Evolutionary conservation across 2,329 filamentous ascomycete species (phyloP).

Genomic region (Colletotrichum orchidophilum): DNA sequence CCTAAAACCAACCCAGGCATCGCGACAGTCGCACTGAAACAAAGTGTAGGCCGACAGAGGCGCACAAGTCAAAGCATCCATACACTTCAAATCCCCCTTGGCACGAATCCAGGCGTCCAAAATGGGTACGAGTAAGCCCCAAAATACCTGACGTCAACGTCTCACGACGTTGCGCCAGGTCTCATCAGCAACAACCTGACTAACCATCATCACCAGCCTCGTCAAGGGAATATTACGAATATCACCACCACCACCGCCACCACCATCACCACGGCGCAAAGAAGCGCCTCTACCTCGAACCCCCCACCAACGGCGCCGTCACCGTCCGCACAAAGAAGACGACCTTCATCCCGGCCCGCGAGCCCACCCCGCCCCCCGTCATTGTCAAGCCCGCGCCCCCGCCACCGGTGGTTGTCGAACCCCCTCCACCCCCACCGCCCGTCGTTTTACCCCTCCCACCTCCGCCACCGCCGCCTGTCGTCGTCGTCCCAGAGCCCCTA

Average conservation of each 20-base stretch:
- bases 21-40: not conserved
- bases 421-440: constrained; percentile 35
- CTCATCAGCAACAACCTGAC: not conserved
- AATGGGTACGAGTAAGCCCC: constrained; percentile 32
- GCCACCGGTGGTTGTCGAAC: constrained; percentile 29
- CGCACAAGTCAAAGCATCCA: not conserved
- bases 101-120: constrained; percentile 25
- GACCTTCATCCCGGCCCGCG: constrained; percentile 49
- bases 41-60: constrained; percentile 14
- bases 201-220: constrained; percentile 14
- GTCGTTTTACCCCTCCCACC: constrained; percentile 38
- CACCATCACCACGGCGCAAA: constrained; percentile 44
- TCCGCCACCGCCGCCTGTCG: constrained; percentile 36
- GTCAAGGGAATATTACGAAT: constrained; percentile 32
- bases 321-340: constrained; percentile 49
- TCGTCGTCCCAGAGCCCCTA: constrained; percentile 34
- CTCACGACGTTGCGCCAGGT: not conserved
- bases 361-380: constrained; percentile 43
- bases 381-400: constrained; percentile 36
- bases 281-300: constrained; percentile 54
- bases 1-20: not conserved
- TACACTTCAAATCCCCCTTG: constrained; percentile 19
- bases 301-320: constrained; percentile 50
- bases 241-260: constrained; percentile 37
- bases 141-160: not conserved